Base-by-base conservation (phyloP, 2,329 filamentous ascomycete genomes). In the Pseudocercospora vitis region DNA sequence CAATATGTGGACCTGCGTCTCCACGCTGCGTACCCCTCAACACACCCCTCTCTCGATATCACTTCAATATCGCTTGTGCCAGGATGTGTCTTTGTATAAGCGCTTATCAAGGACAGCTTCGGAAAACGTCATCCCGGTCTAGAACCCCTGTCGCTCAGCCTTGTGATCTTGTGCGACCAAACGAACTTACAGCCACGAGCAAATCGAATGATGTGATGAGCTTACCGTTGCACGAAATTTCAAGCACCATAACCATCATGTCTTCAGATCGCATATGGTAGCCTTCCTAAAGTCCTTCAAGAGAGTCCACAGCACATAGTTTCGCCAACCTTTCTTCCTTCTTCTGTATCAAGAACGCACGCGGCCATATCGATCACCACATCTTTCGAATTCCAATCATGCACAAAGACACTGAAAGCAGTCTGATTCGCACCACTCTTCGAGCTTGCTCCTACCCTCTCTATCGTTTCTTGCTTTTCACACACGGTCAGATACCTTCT, bases 321-420 rank as follows among this genome's bases (percentile, higher is more conserved):
- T 50, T 42, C 57, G 58, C 61, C 57, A 63, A 1, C 52, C 57
- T 14, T 50, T 50, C 32, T 48, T 47, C 45, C 19, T 53, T 59
- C 61, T 61, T 16, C 26, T 49, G 39, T 60, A n/a, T 61, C 11
- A 59, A 48, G 21, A 4, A n/a, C 14, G 26, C 21, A 23, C 26
- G 32, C 3, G 60, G 58, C 46, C 54, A 58, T 55, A 9, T 55
- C 50, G 18, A 63, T 39, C 12, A n/a, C n/a, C n/a, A 62, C 51
- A 35, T 55, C 55, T 40, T 59, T 57, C 50, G 62, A 33, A 31
- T 44, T 63, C 53, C 55, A 58, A 29, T 63, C 61, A 28, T 63
- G 61, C 18, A 58, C 59, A 39, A 62, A 48, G 19, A 63, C 24
- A 1, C 55, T 59, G n/a, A 63, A 50, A 6, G 62, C 56, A 32